phyloP scores from a whole-genome alignment of 495 filamentous ascomycete genomes.

The Aspergillus funiculosus region DNA sequence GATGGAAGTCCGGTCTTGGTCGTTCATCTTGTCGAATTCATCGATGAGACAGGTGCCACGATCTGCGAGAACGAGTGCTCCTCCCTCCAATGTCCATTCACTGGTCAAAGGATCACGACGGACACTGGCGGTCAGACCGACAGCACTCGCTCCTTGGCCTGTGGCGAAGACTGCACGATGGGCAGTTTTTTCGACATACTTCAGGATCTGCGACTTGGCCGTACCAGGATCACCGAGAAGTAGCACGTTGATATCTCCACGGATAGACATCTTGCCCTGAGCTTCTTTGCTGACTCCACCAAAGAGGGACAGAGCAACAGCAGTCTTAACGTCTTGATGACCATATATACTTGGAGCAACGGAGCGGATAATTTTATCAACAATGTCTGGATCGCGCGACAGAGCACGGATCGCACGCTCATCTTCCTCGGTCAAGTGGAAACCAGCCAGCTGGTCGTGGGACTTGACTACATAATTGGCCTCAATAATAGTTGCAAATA shows the following conservation, averaged over 20 bases:
- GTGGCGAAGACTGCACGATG: slow-evolving; percentile 97
- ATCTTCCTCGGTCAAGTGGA: slow-evolving; percentile 92
- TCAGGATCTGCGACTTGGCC: slow-evolving; percentile 96
- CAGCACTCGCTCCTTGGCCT: slow-evolving; percentile 92
- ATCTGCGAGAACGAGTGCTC: slow-evolving; percentile 92
- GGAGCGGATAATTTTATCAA: slow-evolving; percentile 90
- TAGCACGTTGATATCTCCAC: slow-evolving; percentile 97
- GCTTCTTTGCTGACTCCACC: slow-evolving; percentile 90
- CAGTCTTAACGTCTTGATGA: slow-evolving; percentile 96
- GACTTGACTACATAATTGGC: slow-evolving; percentile 96
- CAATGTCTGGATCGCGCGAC: slow-evolving; percentile 80
- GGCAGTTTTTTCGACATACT: slow-evolving; percentile 96
- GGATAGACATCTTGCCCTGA: slow-evolving; percentile 78
- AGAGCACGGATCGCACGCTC: slow-evolving; percentile 86
- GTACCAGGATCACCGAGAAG: slow-evolving; percentile 97
- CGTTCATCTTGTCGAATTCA: slow-evolving; percentile 99
- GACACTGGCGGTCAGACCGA: slow-evolving; percentile 96
- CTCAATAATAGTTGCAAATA: slow-evolving; percentile 96
- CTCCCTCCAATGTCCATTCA: slow-evolving; percentile 98
- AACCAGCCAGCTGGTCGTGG: slow-evolving; percentile 96
- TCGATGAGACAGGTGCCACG: slow-evolving; percentile 95
- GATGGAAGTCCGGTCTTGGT: slow-evolving; percentile 95
- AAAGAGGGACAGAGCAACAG: slow-evolving; percentile 88
- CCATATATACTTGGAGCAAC: slow-evolving; percentile 98
- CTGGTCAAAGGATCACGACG: slow-evolving; percentile 91